A percentile compares a stretch with the other conserved stretches of the same genome.
These are phyloP conservation scores for Penicillium sp. DNA, from an alignment of 2,329 filamentous ascomycete species.

Conservation along the genomic window DNA sequence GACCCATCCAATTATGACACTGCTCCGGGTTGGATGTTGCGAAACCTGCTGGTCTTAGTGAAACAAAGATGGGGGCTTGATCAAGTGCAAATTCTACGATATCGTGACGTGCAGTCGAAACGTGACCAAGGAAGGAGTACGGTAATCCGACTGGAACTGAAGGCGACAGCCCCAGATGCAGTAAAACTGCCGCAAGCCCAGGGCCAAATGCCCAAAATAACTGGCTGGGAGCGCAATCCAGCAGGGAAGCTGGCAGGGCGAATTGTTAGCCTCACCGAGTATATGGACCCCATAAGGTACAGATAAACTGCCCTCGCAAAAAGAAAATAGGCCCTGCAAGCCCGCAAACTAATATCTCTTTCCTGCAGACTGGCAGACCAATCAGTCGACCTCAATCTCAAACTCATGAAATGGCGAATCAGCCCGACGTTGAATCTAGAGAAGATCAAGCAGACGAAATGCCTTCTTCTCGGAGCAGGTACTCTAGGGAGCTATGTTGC, in stretches of 20 bases:
- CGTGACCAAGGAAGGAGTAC: constrained; percentile 81
- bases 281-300: constrained; percentile 80
- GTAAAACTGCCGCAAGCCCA: constrained; percentile 8
- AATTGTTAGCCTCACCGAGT: constrained; percentile 80
- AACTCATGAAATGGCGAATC: constrained; percentile 98
- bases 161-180: constrained; percentile 32
- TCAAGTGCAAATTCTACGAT: constrained; percentile 82
- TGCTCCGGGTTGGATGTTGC: constrained; percentile 87
- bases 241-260: constrained; percentile 75
- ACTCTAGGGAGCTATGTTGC: constrained; percentile 94
- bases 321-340: neutral
- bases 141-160: constrained; percentile 63
- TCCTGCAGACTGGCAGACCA: constrained; percentile 71
- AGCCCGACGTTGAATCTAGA: constrained; percentile 86
- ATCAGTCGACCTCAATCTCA: constrained; percentile 92
- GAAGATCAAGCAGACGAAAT: constrained; percentile 83
- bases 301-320: neutral
- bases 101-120: constrained; percentile 76
- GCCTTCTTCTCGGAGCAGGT: constrained; percentile 85
- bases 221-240: constrained; percentile 88
- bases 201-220: constrained; percentile 74
- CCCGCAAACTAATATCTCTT: neutral
- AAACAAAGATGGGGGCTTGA: constrained; percentile 76
- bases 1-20: constrained; percentile 89
- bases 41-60: constrained; percentile 84